Percentiles rank a stretch among this genome's conserved stretches.
These are phyloP conservation scores for Dioszegia hungarica DNA, from an alignment of 768 basidiomycete species.

Conservation along the genomic window DNA sequence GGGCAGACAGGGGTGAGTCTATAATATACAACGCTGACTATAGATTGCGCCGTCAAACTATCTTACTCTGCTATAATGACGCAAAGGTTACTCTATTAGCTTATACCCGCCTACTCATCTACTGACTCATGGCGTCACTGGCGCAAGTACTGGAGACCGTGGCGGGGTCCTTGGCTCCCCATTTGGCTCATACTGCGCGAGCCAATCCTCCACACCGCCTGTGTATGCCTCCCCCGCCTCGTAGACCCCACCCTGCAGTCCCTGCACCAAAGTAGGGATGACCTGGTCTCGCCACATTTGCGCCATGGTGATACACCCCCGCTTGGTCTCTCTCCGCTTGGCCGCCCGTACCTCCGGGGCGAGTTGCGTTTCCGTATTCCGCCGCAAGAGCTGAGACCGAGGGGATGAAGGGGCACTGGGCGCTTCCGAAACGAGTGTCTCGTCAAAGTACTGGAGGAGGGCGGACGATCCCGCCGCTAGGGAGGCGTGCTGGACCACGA, in stretches of 20 bases:
- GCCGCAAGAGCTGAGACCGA: conserved; percentile 26
- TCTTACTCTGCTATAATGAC: conserved; percentile 31
- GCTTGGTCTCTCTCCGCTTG: conserved; percentile 18
- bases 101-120: conserved; percentile 32
- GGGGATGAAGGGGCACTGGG: conserved; percentile 23
- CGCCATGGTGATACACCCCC: conserved; percentile 22
- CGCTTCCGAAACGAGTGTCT: conserved; percentile 9
- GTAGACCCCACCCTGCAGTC: neutral
- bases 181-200: neutral
- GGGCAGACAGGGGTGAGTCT: conserved; percentile 44
- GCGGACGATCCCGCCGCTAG: neutral
- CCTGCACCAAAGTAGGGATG: neutral
- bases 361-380: conserved; percentile 32
- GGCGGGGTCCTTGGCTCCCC: conserved; percentile 3
- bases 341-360: conserved; percentile 26
- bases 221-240: neutral
- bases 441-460: conserved; percentile 6
- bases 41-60: conserved; percentile 49
- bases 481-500: conserved; percentile 9
- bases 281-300: conserved; percentile 13
- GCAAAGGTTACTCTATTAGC: conserved; percentile 2
- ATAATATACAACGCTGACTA: neutral
- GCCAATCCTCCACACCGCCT: neutral
- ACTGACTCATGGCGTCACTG: neutral
- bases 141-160: neutral